A percentile compares a stretch with the other conserved stretches of the same genome.
phyloP scores from a whole-genome alignment of 768 basidiomycete species.

The Amanita brunnescens region DNA sequence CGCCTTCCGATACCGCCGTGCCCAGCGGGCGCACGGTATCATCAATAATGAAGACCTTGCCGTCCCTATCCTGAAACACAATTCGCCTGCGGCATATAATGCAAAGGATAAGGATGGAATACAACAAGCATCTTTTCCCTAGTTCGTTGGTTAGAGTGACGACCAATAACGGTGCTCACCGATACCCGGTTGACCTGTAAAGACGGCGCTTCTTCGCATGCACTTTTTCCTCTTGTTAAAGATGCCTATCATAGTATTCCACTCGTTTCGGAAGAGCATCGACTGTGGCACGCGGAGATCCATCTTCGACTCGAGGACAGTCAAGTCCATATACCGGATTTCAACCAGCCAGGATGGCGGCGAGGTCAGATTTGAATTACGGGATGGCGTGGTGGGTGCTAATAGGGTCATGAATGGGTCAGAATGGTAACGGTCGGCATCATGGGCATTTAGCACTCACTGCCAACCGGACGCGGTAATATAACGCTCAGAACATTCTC shows the following conservation, averaged over 20 bases:
- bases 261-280: neutral
- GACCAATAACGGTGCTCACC: neutral
- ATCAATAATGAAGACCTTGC: neutral
- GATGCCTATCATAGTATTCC: neutral
- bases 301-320: neutral
- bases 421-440: too few relatives aligned
- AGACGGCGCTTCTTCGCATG: conserved; percentile 2
- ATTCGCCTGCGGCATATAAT: conserved; percentile 3
- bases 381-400: neutral
- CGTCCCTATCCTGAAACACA: conserved; percentile 9
- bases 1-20: neutral
- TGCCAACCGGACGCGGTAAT: too few relatives aligned
- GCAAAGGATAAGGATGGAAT: conserved; percentile 12
- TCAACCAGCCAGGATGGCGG: neutral
- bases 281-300: neutral
- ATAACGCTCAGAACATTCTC: too few relatives aligned
- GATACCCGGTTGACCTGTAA: too few relatives aligned
- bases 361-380: neutral
- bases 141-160: conserved; percentile 2
- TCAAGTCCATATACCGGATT: neutral
- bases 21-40: neutral
- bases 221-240: too few relatives aligned
- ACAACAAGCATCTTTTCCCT: too few relatives aligned
- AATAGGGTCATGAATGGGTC: too few relatives aligned
- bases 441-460: neutral